Conservation (phyloP, 2,329 filamentous ascomycete genomes). For the Boeremia exigua region DNA sequence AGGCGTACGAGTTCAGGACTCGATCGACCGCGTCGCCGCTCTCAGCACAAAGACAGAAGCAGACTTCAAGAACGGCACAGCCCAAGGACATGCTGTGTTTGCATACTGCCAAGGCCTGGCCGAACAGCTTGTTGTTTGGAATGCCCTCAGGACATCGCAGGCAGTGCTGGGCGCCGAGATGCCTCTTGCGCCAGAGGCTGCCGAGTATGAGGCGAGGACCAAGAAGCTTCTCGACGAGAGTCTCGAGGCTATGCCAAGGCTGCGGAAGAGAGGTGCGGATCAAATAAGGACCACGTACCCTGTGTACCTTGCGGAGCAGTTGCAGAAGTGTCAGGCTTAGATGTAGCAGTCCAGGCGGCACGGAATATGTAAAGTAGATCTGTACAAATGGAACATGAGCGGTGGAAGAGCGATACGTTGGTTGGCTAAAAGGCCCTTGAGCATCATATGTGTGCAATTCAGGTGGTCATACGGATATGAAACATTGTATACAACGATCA, state of each 20-base stretch:
- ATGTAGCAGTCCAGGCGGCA: neutral
- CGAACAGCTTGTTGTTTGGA: conserved; percentile 48
- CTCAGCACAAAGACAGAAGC: conserved; percentile 7
- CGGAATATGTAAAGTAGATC: neutral
- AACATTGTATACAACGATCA: neutral
- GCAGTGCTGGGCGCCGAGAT: conserved; percentile 49
- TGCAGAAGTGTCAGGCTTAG: conserved; percentile 6
- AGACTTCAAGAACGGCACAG: conserved; percentile 12
- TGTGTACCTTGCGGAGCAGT: conserved; percentile 1
- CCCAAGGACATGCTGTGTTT: conserved; percentile 5
- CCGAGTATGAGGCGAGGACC: conserved; percentile 19
- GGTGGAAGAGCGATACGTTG: neutral
- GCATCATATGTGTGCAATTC: no score
- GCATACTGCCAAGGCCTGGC: conserved; percentile 32
- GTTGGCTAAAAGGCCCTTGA: no score
- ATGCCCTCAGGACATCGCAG: conserved; percentile 52
- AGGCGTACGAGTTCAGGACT: neutral
- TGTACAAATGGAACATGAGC: conserved; percentile 9
- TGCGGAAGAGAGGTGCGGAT: conserved; percentile 7
- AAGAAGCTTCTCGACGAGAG: conserved; percentile 16
- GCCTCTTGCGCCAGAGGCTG: conserved; percentile 34
- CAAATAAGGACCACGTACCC: neutral
- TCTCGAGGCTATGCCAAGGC: conserved; percentile 5
- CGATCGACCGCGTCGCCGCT: conserved; percentile 12
- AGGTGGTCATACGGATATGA: no score